A percentile compares a stretch with the other conserved stretches of the same genome.
Conservation (phyloP, 176 grass and related monocot genomes). For the Oryza glaberrima region DNA sequence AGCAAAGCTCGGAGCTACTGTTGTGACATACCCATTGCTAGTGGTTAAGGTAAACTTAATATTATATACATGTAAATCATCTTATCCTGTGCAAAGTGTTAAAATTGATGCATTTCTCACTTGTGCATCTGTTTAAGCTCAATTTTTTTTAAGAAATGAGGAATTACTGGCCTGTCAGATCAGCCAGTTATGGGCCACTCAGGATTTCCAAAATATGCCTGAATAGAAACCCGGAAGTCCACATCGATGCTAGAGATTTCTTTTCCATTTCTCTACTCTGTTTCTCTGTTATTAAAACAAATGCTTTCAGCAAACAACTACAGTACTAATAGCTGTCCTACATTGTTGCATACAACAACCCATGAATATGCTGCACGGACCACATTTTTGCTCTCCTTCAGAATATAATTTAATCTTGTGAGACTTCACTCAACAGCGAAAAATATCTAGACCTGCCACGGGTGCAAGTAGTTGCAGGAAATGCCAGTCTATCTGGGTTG, state of each 20-base stretch:
- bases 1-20: conserved; percentile 92
- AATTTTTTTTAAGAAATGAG: background rate
- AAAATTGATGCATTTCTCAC: background rate
- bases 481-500: background rate
- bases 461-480: conserved; percentile 1
- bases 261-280: background rate
- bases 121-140: background rate
- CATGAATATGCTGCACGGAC: too few relatives aligned
- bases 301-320: conserved; percentile 8
- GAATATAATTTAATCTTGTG: background rate
- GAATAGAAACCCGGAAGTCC: background rate
- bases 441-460: background rate
- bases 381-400: background rate
- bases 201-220: background rate
- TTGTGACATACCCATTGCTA: conserved; percentile 87
- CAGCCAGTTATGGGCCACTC: background rate
- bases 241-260: background rate
- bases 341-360: background rate
- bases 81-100: conserved; percentile 2
- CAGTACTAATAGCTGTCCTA: background rate
- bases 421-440: too few relatives aligned
- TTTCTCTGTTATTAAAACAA: background rate
- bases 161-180: background rate
- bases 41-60: conserved; percentile 86
- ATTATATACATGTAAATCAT: background rate